Percentiles rank a stretch among this genome's conserved stretches.
Conservation (phyloP, 768 basidiomycete species). For the Tulasnella sp. region DNA sequence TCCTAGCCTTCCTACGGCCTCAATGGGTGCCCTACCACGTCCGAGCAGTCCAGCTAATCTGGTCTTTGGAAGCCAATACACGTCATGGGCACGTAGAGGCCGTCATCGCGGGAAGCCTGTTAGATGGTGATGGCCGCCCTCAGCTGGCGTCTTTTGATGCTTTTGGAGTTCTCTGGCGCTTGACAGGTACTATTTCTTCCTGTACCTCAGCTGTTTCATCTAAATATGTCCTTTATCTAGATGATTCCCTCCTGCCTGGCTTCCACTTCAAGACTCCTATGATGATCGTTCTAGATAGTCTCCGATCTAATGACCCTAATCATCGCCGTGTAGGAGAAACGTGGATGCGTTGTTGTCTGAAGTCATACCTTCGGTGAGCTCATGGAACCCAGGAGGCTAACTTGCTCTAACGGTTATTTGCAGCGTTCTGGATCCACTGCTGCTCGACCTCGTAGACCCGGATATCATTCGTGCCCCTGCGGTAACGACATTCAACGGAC, state of each 20-base stretch:
- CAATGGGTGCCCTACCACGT: conserved; percentile 69
- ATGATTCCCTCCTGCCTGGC: conserved; percentile 77
- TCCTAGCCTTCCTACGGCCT: conserved; percentile 47
- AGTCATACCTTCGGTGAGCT: conserved; percentile 78
- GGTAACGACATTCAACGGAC: conserved; percentile 54
- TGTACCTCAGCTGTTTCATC: too few species aligned
- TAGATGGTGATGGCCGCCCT: conserved; percentile 48
- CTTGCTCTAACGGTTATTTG: conserved; percentile 14
- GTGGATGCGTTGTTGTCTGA: conserved; percentile 94
- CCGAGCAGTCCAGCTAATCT: conserved; percentile 75
- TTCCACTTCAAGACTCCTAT: conserved; percentile 79
- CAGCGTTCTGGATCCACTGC: conserved; percentile 86
- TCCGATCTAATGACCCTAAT: conserved; percentile 70
- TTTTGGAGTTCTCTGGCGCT: conserved; percentile 89
- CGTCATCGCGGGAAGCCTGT: conserved; percentile 69
- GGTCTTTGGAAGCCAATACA: conserved; percentile 64
- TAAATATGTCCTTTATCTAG: conserved; percentile 41
- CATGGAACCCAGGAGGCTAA: background rate
- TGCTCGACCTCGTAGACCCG: conserved; percentile 73
- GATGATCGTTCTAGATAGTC: conserved; percentile 79
- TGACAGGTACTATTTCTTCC: conserved; percentile 57
- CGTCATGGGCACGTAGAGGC: conserved; percentile 66
- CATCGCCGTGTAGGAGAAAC: conserved; percentile 82
- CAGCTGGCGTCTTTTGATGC: conserved; percentile 68
- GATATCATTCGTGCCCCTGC: conserved; percentile 53